A percentile compares a stretch with the other conserved stretches of the same genome.
phyloP scores from a whole-genome alignment of 192 early-diverging fungal species.

The Pilaira anomala region DNA sequence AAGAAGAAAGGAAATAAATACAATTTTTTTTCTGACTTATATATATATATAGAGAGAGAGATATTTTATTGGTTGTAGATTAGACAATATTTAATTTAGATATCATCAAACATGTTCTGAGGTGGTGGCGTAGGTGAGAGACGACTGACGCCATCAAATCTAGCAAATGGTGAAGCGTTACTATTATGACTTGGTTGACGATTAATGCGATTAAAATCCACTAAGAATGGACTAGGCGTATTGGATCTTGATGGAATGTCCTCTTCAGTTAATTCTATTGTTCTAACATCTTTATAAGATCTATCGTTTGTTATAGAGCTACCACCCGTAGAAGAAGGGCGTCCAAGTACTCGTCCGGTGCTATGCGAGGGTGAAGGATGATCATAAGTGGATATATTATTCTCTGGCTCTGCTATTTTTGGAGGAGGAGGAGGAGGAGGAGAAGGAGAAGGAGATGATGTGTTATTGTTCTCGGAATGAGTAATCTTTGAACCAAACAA shows the following conservation, averaged over 20 bases:
- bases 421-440: too few species aligned
- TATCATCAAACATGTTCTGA: slow-evolving; percentile 13
- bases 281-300: neutral
- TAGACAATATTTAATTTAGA: neutral
- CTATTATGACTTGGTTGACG: neutral
- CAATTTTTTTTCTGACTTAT: too few species aligned
- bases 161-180: slow-evolving; percentile 14
- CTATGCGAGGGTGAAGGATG: neutral
- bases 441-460: too few species aligned
- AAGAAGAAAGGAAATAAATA: too few species aligned
- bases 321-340: neutral
- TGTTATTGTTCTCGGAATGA: neutral
- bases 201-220: slow-evolving; percentile 6
- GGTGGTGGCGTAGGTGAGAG: neutral
- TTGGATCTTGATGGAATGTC: slow-evolving; percentile 8
- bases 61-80: neutral
- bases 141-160: slow-evolving; percentile 9
- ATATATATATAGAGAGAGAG: too few species aligned
- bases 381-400: neutral
- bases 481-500: neutral
- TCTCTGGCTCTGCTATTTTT: neutral
- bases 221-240: slow-evolving; percentile 18
- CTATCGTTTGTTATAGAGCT: neutral
- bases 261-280: neutral
- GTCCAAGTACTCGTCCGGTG: slow-evolving; percentile 10